phyloP scores from a whole-genome alignment of 306 rosid genomes.

The Lathyrus oleraceus region DNA sequence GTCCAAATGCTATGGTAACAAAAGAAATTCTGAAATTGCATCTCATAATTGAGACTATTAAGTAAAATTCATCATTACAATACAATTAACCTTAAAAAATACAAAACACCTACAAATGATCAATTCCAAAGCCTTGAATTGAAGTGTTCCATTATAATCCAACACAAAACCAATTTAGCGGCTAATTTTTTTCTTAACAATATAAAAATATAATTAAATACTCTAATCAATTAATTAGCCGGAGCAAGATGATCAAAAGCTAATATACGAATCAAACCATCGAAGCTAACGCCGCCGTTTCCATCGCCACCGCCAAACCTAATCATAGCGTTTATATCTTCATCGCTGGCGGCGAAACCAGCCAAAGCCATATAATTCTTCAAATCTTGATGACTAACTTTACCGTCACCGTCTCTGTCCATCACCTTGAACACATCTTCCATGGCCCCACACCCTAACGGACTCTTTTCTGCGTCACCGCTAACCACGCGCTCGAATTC shows the following conservation, averaged over 20 bases:
- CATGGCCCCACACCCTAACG: slow-evolving; percentile 52
- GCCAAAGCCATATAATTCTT: slow-evolving; percentile 70
- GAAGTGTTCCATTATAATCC: too few relatives aligned
- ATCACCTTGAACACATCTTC: slow-evolving; percentile 81
- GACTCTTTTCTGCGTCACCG: slow-evolving; percentile 22
- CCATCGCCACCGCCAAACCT: slow-evolving; percentile 59
- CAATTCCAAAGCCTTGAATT: too few relatives aligned
- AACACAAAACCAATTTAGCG: too few relatives aligned
- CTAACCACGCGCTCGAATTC: slow-evolving; percentile 79
- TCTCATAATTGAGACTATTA: too few relatives aligned
- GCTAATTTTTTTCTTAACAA: too few relatives aligned
- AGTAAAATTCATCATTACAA: too few relatives aligned
- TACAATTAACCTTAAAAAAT: too few relatives aligned
- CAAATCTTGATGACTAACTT: slow-evolving; percentile 66
- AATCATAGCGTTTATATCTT: slow-evolving; percentile 75
- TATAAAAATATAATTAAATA: background rate
- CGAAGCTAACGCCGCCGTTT: slow-evolving; percentile 60
- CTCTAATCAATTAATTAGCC: background rate
- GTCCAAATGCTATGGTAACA: too few relatives aligned
- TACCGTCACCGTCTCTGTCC: slow-evolving; percentile 93
- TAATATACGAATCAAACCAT: slow-evolving; percentile 68
- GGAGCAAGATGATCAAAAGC: slow-evolving; percentile 46
- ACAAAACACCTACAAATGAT: too few relatives aligned
- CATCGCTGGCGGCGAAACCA: slow-evolving; percentile 58
- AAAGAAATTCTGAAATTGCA: too few relatives aligned